A percentile compares a stretch with the other conserved stretches of the same genome.
These are phyloP conservation scores for Pleurotus sapidus DNA, from an alignment of 768 basidiomycete genomes.

Conservation along the genomic window DNA sequence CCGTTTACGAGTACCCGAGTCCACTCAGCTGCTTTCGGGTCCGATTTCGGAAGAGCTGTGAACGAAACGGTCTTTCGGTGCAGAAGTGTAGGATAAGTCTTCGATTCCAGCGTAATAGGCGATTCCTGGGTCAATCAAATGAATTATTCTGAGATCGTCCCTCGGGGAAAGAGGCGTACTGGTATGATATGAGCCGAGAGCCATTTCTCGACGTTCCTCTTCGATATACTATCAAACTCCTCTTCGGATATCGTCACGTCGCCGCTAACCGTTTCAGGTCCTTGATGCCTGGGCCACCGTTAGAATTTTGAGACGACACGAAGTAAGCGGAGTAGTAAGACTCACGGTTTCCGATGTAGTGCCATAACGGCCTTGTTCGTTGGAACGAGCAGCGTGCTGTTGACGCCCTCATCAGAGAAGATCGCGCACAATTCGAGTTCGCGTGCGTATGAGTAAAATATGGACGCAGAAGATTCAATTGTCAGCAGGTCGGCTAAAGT, in stretches of 20 bases:
- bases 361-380: slow-evolving; percentile 89
- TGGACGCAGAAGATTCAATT: slow-evolving; percentile 70
- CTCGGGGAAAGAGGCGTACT: slow-evolving; percentile 24
- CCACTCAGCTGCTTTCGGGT: slow-evolving; percentile 41
- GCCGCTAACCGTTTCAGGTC: slow-evolving; percentile 34
- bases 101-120: slow-evolving; percentile 42
- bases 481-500: slow-evolving; percentile 76
- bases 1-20: slow-evolving; percentile 53
- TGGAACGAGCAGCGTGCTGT: slow-evolving; percentile 70
- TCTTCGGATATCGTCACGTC: slow-evolving; percentile 60
- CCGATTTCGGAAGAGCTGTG: slow-evolving; percentile 30
- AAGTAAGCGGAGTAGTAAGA: slow-evolving; percentile 7
- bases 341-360: slow-evolving; percentile 78
- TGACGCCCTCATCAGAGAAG: slow-evolving; percentile 36
- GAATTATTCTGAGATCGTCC: neutral
- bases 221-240: slow-evolving; percentile 59
- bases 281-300: slow-evolving; percentile 52
- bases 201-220: slow-evolving; percentile 75
- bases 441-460: slow-evolving; percentile 82
- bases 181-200: slow-evolving; percentile 43
- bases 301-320: no score
- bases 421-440: slow-evolving; percentile 58
- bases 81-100: slow-evolving; percentile 56
- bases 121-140: slow-evolving; percentile 32
- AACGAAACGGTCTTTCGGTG: slow-evolving; percentile 59